A percentile compares a stretch with the other conserved stretches of the same genome.
phyloP scores from a whole-genome alignment of 176 grass and related monocot genomes.

The Phragmites australis region DNA sequence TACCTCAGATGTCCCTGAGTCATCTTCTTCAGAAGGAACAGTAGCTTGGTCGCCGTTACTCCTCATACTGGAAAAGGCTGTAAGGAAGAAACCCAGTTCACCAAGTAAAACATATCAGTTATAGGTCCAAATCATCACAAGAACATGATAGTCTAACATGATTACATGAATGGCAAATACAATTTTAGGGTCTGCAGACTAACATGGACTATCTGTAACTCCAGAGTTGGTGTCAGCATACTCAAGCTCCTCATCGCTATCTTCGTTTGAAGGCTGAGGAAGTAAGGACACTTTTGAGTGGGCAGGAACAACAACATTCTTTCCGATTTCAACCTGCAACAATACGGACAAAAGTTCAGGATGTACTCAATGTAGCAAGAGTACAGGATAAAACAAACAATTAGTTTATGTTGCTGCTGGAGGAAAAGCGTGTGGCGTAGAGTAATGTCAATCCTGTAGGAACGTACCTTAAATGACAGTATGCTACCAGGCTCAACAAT shows the following conservation, averaged over 20 bases:
- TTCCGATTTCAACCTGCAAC: slow-evolving; percentile 92
- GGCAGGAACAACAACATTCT: slow-evolving; percentile 66
- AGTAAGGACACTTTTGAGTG: slow-evolving; percentile 94
- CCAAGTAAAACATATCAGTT: slow-evolving; percentile 32
- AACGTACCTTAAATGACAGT: slow-evolving; percentile 91
- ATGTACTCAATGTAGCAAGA: not conserved
- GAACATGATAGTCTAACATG: not conserved
- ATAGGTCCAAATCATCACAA: slow-evolving; percentile 11
- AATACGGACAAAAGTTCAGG: slow-evolving; percentile 20
- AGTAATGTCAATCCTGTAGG: slow-evolving; percentile 13
- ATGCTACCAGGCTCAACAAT: slow-evolving; percentile 78
- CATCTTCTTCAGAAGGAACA: slow-evolving; percentile 49
- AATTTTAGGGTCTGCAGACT: slow-evolving; percentile 24
- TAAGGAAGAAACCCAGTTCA: slow-evolving; percentile 35
- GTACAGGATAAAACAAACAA: slow-evolving; percentile 11
- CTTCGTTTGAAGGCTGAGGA: slow-evolving; percentile 83
- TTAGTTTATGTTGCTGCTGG: not conserved
- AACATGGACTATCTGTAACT: slow-evolving; percentile 83
- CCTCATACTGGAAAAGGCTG: slow-evolving; percentile 81
- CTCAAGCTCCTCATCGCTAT: slow-evolving; percentile 97
- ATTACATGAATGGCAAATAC: slow-evolving; percentile 4
- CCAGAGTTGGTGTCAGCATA: slow-evolving; percentile 84
- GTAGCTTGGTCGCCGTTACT: slow-evolving; percentile 45
- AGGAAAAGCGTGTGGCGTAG: not conserved
- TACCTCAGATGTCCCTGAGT: slow-evolving; percentile 54